Percentiles rank a stretch among this genome's conserved stretches.
These are phyloP conservation scores for Asclepias syriaca DNA, from an alignment of 257 asterid genomes.

Conservation along the genomic window DNA sequence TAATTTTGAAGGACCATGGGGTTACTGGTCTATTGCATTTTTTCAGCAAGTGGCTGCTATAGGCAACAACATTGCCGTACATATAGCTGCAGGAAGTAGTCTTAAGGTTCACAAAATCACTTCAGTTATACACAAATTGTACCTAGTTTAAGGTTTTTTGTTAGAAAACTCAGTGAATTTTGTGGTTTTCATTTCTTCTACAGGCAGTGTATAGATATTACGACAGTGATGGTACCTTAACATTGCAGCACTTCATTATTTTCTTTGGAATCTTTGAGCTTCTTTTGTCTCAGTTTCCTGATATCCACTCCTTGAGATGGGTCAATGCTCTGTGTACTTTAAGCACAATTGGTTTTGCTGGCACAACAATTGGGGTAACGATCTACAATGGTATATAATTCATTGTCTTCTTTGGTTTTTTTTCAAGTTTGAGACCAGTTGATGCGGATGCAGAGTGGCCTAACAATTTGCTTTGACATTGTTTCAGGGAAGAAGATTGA, in stretches of 20 bases:
- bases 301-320: constrained; percentile 63
- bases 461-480: not conserved
- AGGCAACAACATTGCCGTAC: constrained; percentile 59
- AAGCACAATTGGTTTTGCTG: constrained; percentile 52
- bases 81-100: constrained; percentile 64
- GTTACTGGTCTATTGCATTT: constrained; percentile 66
- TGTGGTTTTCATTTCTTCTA: not conserved
- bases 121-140: not conserved
- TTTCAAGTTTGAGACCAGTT: not conserved
- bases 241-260: constrained; percentile 50
- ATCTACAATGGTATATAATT: constrained; percentile 35
- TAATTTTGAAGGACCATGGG: constrained; percentile 49
- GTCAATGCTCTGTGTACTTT: constrained; percentile 49
- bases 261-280: constrained; percentile 53
- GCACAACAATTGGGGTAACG: constrained; percentile 47
- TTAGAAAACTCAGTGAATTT: not conserved
- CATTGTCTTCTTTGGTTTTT: not conserved
- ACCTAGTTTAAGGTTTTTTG: not conserved
- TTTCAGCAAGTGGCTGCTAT: constrained; percentile 66
- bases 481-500: constrained; percentile 40
- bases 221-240: constrained; percentile 38
- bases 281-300: constrained; percentile 49
- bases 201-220: constrained; percentile 53
- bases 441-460: not conserved
- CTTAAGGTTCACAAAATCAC: constrained; percentile 40